Conservation (phyloP, 2,329 filamentous ascomycete genomes). For the Myrmaecium sp. region DNA sequence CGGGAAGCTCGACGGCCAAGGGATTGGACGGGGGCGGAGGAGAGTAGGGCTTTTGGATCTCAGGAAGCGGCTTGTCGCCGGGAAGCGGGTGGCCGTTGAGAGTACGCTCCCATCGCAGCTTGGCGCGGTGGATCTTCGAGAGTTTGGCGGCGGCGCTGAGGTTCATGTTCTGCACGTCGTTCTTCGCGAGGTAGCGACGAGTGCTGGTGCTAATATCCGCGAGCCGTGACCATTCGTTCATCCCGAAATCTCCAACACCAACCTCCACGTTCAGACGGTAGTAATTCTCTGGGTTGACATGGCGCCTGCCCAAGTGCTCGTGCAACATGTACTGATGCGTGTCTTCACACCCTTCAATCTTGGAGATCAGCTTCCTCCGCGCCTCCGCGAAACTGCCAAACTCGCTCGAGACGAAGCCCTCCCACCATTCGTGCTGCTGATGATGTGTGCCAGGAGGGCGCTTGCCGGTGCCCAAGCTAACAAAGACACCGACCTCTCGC, state of each 20-base stretch:
- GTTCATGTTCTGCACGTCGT: slow-evolving; percentile 61
- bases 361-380: slow-evolving; percentile 62
- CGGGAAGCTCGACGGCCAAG: slow-evolving; percentile 41
- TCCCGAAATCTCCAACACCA: slow-evolving; percentile 89
- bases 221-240: slow-evolving; percentile 96
- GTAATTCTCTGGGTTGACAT: slow-evolving; percentile 79
- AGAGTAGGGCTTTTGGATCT: slow-evolving; percentile 17
- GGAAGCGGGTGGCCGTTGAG: slow-evolving; percentile 16
- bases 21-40: slow-evolving; percentile 29
- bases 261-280: slow-evolving; percentile 94
- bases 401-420: slow-evolving; percentile 54
- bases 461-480: slow-evolving; percentile 90
- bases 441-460: slow-evolving; percentile 55
- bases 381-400: slow-evolving; percentile 87
- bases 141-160: slow-evolving; percentile 62
- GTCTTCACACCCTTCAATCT: slow-evolving; percentile 88
- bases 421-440: slow-evolving; percentile 68
- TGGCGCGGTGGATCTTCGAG: slow-evolving; percentile 66
- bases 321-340: slow-evolving; percentile 76
- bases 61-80: slow-evolving; percentile 14
- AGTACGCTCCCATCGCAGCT: slow-evolving; percentile 44
- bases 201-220: slow-evolving; percentile 91
- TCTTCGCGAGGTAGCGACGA: slow-evolving; percentile 59
- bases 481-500: slow-evolving; percentile 75
- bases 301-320: slow-evolving; percentile 58